phyloP scores from a whole-genome alignment of 1,284 basidiomycete species.

The Marasmius fiardii region DNA sequence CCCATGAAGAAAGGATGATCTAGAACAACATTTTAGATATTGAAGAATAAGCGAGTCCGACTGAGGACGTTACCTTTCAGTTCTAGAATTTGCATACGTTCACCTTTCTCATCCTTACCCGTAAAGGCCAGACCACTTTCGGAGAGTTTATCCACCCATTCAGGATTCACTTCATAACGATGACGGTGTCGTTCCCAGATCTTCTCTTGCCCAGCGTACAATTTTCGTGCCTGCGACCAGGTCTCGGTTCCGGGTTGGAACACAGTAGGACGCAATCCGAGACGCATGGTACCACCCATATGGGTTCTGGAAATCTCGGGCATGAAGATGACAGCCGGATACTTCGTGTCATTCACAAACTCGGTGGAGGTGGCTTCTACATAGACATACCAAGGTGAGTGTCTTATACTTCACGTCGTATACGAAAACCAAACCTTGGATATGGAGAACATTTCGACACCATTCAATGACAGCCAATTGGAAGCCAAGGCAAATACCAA shows the following conservation, averaged over 20 bases:
- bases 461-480: conserved; percentile 97
- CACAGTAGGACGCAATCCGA: conserved; percentile 92
- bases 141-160: conserved; percentile 69
- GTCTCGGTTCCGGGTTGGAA: conserved; percentile 65
- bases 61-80: conserved; percentile 57
- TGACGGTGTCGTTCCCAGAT: conserved; percentile 99
- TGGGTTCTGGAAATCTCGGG: conserved; percentile 98
- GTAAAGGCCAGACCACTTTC: conserved; percentile 79
- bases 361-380: conserved; percentile 88
- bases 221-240: conserved; percentile 69
- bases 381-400: background rate
- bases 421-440: conserved; percentile 49
- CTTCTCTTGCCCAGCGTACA: conserved; percentile 83
- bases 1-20: conserved; percentile 96
- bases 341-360: conserved; percentile 56
- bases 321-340: conserved; percentile 95
- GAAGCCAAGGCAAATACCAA: conserved; percentile 98
- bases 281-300: conserved; percentile 98
- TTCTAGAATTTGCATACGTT: conserved; percentile 97
- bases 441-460: conserved; percentile 82
- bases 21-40: conserved; percentile 24
- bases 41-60: background rate
- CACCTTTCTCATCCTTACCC: conserved; percentile 93
- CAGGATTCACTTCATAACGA: conserved; percentile 96
- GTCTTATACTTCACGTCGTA: conserved; percentile 8